These are phyloP conservation scores for Pistacia vera DNA, from an alignment of 345 rosid genomes.

Conservation along the genomic window DNA sequence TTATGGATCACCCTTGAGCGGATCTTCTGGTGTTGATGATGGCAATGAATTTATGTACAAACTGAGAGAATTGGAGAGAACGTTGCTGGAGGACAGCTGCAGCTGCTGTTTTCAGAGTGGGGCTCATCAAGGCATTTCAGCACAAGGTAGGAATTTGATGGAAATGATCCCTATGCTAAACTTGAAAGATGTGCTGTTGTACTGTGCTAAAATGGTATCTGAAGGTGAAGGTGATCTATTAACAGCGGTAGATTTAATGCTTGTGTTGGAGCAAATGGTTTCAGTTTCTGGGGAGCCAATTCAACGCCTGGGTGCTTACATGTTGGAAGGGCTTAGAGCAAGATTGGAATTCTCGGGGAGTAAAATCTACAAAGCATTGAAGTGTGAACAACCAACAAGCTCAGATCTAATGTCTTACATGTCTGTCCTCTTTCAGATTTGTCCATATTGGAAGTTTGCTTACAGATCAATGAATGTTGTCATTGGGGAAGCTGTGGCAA, in stretches of 20 bases:
- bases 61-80: slow-evolving; percentile 67
- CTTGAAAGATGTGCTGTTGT: slow-evolving; percentile 60
- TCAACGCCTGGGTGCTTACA: slow-evolving; percentile 81
- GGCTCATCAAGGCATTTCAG: slow-evolving; percentile 36
- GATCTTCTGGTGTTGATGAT: slow-evolving; percentile 60
- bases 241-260: slow-evolving; percentile 59
- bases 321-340: slow-evolving; percentile 95
- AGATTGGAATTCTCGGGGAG: slow-evolving; percentile 88
- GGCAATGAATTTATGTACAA: slow-evolving; percentile 54
- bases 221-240: slow-evolving; percentile 47
- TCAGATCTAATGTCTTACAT: slow-evolving; percentile 94
- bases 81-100: slow-evolving; percentile 60
- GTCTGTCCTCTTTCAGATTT: slow-evolving; percentile 66
- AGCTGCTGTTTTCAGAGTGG: slow-evolving; percentile 50
- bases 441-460: slow-evolving; percentile 95
- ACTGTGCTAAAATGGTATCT: slow-evolving; percentile 67
- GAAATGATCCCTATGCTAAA: slow-evolving; percentile 60
- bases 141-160: slow-evolving; percentile 44
- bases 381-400: slow-evolving; percentile 81
- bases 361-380: slow-evolving; percentile 78
- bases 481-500: slow-evolving; percentile 62
- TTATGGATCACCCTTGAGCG: slow-evolving; percentile 78
- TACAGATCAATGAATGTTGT: slow-evolving; percentile 74
- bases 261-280: slow-evolving; percentile 79
- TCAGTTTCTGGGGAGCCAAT: slow-evolving; percentile 86